Base-by-base conservation (phyloP, 2,329 filamentous ascomycete genomes). In the Zelopaecilomyces penicillatus region DNA sequence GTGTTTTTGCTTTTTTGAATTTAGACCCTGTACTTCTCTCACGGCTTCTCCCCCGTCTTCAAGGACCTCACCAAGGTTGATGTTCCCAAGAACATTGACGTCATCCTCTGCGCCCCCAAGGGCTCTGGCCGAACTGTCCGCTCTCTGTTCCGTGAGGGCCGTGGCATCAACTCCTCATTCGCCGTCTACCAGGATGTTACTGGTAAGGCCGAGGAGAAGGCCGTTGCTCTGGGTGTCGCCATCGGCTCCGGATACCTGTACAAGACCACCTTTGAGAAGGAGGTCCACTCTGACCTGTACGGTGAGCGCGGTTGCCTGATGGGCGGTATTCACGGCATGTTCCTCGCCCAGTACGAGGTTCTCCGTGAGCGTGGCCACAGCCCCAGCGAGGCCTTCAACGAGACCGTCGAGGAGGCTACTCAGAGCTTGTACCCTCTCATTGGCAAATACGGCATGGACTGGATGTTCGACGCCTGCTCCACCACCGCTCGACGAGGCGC, bases 281-380 rank as follows among this genome's bases (percentile, higher is more conserved):
- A 98, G 78, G 93, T 98, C 67, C 95, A 95, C 86, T 96, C 89
- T 52, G 93, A 97, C 74, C 84, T 98, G 58, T 98, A 98, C 79
- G 93, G 93, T 72, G 93, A 98, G 85, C 90, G 93, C 75, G 93
- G 93, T 68, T 98, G 93, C 83, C 78, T 98, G 64, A 98, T 98
- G 93, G 93, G 93, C 61, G 93, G 93, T 72, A 98, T 98, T 74
- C 93, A 98, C 82, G 93, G 93, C 68, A 98, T 98, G 93, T 98
- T 98, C 87, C 88, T 98, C 58, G 93, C 93, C 52, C 93, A 98
- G 78, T 98, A 98, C 81, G 93, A 98, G 81, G 93, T 98, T 58
- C 90, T 98, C 72, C 90, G 93, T 65, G 93, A 98, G 83, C 85
- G 87, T 59, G 93, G 93, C 72, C 93, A 98, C 84, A 86, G 80